Conservation (phyloP, 495 filamentous ascomycete species). For the Penicillium arizonense region DNA sequence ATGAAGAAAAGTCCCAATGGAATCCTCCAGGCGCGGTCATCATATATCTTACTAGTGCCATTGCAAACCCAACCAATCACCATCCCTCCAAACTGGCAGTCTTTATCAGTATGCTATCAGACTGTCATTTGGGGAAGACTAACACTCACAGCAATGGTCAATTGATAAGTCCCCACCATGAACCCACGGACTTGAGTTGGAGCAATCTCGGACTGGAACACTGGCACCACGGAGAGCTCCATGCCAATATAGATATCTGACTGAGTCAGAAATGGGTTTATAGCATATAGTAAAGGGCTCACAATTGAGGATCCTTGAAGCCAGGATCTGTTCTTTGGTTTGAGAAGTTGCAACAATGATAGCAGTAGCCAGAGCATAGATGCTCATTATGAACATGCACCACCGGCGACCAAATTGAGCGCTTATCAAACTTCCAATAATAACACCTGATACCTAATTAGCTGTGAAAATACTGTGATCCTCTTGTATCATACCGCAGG, state of each 20-base stretch:
- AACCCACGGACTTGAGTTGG: slow-evolving; percentile 34
- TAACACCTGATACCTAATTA: slow-evolving; percentile 15
- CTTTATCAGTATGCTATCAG: too few species aligned
- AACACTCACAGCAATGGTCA: slow-evolving; percentile 10
- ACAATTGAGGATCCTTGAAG: slow-evolving; percentile 33
- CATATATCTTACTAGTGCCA: slow-evolving; percentile 22
- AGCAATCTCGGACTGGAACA: slow-evolving; percentile 30
- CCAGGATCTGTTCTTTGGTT: slow-evolving; percentile 27
- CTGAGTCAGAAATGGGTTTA: too few species aligned
- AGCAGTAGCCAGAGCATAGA: slow-evolving; percentile 32
- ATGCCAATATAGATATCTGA: slow-evolving; percentile 33
- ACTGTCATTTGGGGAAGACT: too few species aligned
- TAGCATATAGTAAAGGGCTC: too few species aligned
- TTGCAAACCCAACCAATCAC: slow-evolving; percentile 28
- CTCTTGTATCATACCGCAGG: slow-evolving; percentile 14
- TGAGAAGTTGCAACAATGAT: slow-evolving; percentile 30
- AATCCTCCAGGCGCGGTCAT: slow-evolving; percentile 31
- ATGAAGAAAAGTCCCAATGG: slow-evolving; percentile 30
- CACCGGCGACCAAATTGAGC: slow-evolving; percentile 30
- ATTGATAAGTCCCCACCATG: slow-evolving; percentile 31
- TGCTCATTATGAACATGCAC: slow-evolving; percentile 34
- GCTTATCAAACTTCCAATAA: slow-evolving; percentile 28
- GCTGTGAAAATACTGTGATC: background rate
- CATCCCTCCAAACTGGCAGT: slow-evolving; percentile 21
- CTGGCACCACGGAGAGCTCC: slow-evolving; percentile 31